A percentile compares a stretch with the other conserved stretches of the same genome.
phyloP scores from a whole-genome alignment of 164 flowering plant genomes.

The Stephania japonica region DNA sequence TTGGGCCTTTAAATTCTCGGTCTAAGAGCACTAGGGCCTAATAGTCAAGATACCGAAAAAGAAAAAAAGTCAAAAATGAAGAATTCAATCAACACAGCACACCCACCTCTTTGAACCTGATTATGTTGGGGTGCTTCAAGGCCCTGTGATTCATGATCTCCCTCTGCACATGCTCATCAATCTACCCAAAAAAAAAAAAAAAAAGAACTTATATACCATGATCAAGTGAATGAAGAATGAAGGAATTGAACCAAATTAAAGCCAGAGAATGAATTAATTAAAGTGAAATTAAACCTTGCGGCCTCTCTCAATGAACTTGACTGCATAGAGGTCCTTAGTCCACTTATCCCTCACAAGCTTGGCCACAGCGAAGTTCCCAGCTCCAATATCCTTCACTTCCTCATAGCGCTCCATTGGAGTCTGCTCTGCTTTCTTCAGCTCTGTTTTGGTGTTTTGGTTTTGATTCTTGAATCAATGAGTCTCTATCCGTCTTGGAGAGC shows the following conservation, averaged over 20 bases:
- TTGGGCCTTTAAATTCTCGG: too few relatives aligned
- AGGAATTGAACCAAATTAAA: neutral
- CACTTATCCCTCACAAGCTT: slow-evolving; percentile 57
- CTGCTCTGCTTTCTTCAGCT: neutral
- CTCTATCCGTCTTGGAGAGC: neutral
- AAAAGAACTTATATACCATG: too few relatives aligned
- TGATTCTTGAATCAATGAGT: neutral
- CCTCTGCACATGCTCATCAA: slow-evolving; percentile 80
- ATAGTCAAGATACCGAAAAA: too few relatives aligned
- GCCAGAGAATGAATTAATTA: neutral
- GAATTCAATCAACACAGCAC: too few relatives aligned
- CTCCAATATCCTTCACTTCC: slow-evolving; percentile 54
- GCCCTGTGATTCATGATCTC: slow-evolving; percentile 82
- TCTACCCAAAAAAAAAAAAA: slow-evolving; percentile 25
- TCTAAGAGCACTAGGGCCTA: too few relatives aligned
- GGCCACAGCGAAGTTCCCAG: slow-evolving; percentile 74
- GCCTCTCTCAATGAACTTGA: slow-evolving; percentile 74
- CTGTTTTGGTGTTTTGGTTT: too few relatives aligned
- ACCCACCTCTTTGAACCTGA: slow-evolving; percentile 70
- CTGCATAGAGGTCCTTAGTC: slow-evolving; percentile 52
- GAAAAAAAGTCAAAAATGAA: too few relatives aligned
- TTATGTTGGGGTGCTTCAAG: slow-evolving; percentile 68
- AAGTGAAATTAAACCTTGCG: slow-evolving; percentile 58
- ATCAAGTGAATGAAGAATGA: neutral
- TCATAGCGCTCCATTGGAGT: slow-evolving; percentile 56